Base-by-base conservation (phyloP, 169 alveolate genomes). In the Eimeria maxima region DNA sequence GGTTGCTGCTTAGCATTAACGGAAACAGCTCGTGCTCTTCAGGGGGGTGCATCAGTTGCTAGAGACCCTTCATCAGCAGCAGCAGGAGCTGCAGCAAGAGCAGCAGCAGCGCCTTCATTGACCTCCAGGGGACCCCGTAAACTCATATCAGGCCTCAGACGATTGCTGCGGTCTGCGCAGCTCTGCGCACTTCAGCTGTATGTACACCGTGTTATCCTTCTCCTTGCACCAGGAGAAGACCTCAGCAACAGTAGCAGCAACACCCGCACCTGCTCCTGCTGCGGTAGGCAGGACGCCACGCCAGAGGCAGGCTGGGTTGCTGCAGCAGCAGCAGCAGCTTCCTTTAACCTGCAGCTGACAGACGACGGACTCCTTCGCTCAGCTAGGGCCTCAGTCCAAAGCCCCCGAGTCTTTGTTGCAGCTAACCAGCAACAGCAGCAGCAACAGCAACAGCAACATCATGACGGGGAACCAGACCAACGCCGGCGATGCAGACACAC, bases 101-200 rank as follows among this genome's bases (percentile, higher is more conserved):
- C 74, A 20, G 74, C 74, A 65, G 74, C 74, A 24, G 42, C 42
- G 8, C 74, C 74, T n/a, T 10, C 92, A 18, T 27, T 83, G 13
- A 42, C 78, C 20, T 10, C 76, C 16, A 7, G 55, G 57, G 92
- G 92, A 18, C 92, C 92, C 24, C 38, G 92, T 16, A 44, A 29
- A 13, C 14, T 83, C 27, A 27, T 83, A 14, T 3, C 57, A 10
- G 29, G 33, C 13, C 29, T 83, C 20, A 63, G 92, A 44, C 38
- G 57, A 7, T 27, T 83, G 47, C 76, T 83, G 57, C 53, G 76
- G 60, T 83, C 78, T 4, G 92, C 92, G 74, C 92, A 83, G 50
- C 92, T 83, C 22, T 50, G 92, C 76, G 27, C 92, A 10, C 63
- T 83, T 10, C 92, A 83, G 76, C 57, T 83, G 78, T 57, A 83